Conservation (phyloP, 768 basidiomycete species). For the Baorangia bicolor region DNA sequence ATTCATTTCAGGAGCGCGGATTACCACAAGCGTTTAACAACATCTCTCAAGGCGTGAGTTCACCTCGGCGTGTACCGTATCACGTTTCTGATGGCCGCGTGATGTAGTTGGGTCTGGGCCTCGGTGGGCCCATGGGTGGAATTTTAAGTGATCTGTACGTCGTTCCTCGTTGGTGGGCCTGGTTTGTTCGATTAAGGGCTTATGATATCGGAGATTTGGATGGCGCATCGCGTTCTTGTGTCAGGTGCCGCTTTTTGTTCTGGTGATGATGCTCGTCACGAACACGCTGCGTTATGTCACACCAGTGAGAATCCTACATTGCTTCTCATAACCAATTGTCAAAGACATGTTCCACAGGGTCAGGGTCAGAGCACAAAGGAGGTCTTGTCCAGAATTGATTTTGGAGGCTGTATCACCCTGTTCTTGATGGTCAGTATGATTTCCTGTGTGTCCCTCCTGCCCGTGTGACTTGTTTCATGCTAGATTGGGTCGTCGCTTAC, state of each 20-base stretch:
- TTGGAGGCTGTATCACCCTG: slow-evolving; percentile 63
- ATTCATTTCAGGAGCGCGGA: slow-evolving; percentile 3
- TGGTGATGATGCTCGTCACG: slow-evolving; percentile 51
- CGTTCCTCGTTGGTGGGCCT: neutral
- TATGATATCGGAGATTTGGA: slow-evolving; percentile 2
- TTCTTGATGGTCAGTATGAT: slow-evolving; percentile 48
- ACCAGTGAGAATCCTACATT: slow-evolving; percentile 43
- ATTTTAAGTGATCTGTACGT: slow-evolving; percentile 21
- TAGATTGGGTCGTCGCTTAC: slow-evolving; percentile 60
- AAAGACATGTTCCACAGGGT: slow-evolving; percentile 42
- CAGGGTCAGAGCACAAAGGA: slow-evolving; percentile 61
- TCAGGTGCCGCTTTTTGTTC: slow-evolving; percentile 63
- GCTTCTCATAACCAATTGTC: neutral
- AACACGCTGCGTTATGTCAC: slow-evolving; percentile 60
- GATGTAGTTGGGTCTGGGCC: slow-evolving; percentile 22
- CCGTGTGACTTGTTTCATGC: neutral
- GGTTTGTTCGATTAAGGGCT: neutral
- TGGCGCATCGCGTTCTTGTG: slow-evolving; percentile 79
- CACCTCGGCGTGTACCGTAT: neutral
- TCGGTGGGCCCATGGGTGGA: slow-evolving; percentile 25
- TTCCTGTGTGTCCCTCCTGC: neutral
- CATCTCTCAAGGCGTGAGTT: slow-evolving; percentile 17
- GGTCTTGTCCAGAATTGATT: slow-evolving; percentile 77
- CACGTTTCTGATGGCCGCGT: neutral
- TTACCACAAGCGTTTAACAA: slow-evolving; percentile 46